Percentiles rank a stretch among this genome's conserved stretches.
phyloP scores from a whole-genome alignment of 2,329 filamentous ascomycete species.

The Apiospora sp. region DNA sequence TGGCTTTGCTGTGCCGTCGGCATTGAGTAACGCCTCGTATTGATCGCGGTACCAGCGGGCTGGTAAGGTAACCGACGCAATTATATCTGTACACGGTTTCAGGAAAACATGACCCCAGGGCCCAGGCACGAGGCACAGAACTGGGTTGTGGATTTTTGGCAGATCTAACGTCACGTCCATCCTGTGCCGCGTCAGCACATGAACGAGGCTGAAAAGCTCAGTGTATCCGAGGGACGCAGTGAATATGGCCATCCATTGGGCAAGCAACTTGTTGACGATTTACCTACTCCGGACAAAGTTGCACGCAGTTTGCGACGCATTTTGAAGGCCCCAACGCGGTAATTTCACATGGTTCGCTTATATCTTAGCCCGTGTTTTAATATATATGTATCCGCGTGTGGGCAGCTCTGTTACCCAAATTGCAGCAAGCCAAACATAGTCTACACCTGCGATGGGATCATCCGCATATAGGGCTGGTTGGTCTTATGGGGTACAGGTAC shows the following conservation, averaged over 20 bases:
- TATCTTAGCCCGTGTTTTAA: neutral
- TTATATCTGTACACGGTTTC: neutral
- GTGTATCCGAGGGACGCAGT: neutral
- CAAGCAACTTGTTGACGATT: neutral
- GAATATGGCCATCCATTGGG: neutral
- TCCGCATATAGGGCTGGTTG: neutral
- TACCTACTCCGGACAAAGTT: neutral
- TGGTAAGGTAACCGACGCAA: neutral
- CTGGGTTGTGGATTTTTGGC: neutral
- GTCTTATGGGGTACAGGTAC: slow-evolving; percentile 2
- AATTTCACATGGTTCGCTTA: slow-evolving; percentile 4
- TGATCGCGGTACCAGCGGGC: neutral
- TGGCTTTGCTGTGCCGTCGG: neutral
- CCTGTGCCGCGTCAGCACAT: neutral
- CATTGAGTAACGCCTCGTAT: neutral
- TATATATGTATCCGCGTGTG: neutral
- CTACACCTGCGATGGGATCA: neutral
- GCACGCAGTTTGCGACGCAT: neutral
- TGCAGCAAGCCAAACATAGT: neutral
- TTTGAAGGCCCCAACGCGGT: neutral
- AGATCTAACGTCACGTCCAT: neutral
- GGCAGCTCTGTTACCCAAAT: neutral
- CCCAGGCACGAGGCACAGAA: neutral
- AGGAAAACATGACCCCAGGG: neutral
- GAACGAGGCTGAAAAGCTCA: neutral